phyloP scores from a whole-genome alignment of 495 filamentous ascomycete species.

The Penicillium roqueforti region DNA sequence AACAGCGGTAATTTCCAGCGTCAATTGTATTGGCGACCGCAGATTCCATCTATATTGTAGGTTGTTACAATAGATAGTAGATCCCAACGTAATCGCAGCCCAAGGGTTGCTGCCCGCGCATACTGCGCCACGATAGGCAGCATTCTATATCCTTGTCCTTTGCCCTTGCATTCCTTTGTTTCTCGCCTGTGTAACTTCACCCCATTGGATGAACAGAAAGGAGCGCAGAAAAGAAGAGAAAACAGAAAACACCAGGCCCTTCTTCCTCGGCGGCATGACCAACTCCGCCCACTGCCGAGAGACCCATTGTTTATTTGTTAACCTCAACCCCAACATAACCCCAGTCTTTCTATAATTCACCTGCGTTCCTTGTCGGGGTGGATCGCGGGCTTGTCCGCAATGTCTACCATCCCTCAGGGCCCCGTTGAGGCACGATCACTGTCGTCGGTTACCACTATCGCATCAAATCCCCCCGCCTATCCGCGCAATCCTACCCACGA shows the following conservation, averaged over 20 bases:
- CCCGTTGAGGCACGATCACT: conserved; percentile 78
- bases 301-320: conserved; percentile 14
- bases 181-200: neutral
- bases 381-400: conserved; percentile 24
- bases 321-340: conserved; percentile 5
- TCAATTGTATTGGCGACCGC: neutral
- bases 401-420: conserved; percentile 25
- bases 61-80: neutral
- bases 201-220: neutral
- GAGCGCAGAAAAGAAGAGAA: neutral
- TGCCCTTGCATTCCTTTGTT: conserved; percentile 20
- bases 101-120: conserved; percentile 14
- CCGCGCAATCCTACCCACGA: conserved; percentile 67
- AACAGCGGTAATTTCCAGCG: neutral
- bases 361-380: conserved; percentile 15
- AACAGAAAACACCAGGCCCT: conserved; percentile 1
- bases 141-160: conserved; percentile 1
- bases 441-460: conserved; percentile 71
- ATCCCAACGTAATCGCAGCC: conserved; percentile 11
- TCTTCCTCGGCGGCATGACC: neutral
- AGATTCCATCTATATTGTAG: neutral
- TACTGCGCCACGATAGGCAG: conserved; percentile 27
- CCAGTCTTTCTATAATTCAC: neutral
- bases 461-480: conserved; percentile 81
- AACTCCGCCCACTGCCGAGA: conserved; percentile 13